Evolutionary conservation across 148 eudicot species (phyloP), one percentile per base, ranked within the genome.

Genomic region (Vaccinium corymbosum): DNA sequence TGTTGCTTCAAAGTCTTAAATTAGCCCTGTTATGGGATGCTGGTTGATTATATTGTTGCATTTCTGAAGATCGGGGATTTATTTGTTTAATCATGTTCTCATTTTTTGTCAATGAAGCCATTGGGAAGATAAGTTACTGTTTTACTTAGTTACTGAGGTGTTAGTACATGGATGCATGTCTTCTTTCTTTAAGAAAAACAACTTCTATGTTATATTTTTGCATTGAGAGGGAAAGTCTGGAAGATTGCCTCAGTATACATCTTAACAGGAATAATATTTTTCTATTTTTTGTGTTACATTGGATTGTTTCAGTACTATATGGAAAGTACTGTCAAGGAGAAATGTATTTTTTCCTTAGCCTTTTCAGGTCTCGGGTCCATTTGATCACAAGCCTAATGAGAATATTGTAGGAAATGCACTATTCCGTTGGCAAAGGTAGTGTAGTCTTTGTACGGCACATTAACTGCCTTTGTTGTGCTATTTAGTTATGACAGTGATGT

Each of bases 341-440:
- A 13, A 50, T 53, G n/a, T 22, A 50, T 42, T 83, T 76, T 77
- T 42, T 76, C 92, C 92, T 93, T 90, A 91, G 91, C 94, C 62
- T 53, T 52, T 81, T 80, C 85, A 96, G 99, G 92, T 94, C 87
- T 89, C 90, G 49, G 94, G 98, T 82, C 97, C 99, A 27, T 88
- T 90, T 78, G 90, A 91, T 87, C 89, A 89, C 59, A 93, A 88
- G 79, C 87, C 92, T 13, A 92, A 87, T 20, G 95, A 89, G 82
- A 89, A 88, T 50, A 88, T 93, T 81, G 83, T 84, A 7, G 94
- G 94, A 77, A 96, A 93, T 86, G 98, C 97, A 72, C 93, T 86
- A 85, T 96, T 96, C 74, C 99, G 98, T 82, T 96, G 98, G 98
- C 99, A 96, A 90, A 94, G 97, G 99, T 94, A 81, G 46, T 38